phyloP scores from a whole-genome alignment of 768 basidiomycete species.

The Russula sp. region DNA sequence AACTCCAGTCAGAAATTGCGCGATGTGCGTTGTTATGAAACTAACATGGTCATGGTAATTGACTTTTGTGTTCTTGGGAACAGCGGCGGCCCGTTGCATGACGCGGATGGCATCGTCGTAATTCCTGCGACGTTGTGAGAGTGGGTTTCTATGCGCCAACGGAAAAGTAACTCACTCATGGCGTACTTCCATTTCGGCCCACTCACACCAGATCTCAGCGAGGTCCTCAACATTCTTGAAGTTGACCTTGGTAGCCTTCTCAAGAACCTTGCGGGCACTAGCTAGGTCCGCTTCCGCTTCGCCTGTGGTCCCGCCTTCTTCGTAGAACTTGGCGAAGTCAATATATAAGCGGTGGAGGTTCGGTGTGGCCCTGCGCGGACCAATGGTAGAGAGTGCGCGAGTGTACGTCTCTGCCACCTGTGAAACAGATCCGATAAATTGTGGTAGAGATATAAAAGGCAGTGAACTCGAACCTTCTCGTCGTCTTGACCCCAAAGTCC shows the following conservation, averaged over 20 bases:
- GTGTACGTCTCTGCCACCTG: constrained; percentile 94
- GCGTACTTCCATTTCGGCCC: constrained; percentile 97
- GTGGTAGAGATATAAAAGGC: constrained; percentile 4
- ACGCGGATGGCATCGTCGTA: constrained; percentile 93
- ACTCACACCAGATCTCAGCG: constrained; percentile 98
- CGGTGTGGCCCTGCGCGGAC: constrained; percentile 84
- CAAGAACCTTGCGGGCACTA: constrained; percentile 87
- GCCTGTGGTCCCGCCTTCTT: constrained; percentile 83
- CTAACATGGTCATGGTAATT: constrained; percentile 94
- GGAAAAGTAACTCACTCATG: constrained; percentile 66
- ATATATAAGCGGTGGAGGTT: constrained; percentile 88
- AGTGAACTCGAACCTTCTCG: constrained; percentile 60
- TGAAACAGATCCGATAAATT: constrained; percentile 9
- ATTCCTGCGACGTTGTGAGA: constrained; percentile 54
- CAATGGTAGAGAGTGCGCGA: constrained; percentile 81
- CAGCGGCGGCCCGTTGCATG: constrained; percentile 93
- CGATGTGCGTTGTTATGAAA: constrained; percentile 29
- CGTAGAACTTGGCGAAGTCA: constrained; percentile 97
- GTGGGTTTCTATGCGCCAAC: constrained; percentile 26
- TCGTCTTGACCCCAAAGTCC: constrained; percentile 93
- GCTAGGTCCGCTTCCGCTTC: constrained; percentile 79
- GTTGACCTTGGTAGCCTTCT: constrained; percentile 87
- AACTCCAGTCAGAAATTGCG: not conserved
- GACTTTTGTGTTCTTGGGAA: constrained; percentile 86
- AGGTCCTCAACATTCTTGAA: constrained; percentile 97